These are phyloP conservation scores for Solanum ahanhuiri DNA, from an alignment of 257 asterid genomes.

Conservation along the genomic window DNA sequence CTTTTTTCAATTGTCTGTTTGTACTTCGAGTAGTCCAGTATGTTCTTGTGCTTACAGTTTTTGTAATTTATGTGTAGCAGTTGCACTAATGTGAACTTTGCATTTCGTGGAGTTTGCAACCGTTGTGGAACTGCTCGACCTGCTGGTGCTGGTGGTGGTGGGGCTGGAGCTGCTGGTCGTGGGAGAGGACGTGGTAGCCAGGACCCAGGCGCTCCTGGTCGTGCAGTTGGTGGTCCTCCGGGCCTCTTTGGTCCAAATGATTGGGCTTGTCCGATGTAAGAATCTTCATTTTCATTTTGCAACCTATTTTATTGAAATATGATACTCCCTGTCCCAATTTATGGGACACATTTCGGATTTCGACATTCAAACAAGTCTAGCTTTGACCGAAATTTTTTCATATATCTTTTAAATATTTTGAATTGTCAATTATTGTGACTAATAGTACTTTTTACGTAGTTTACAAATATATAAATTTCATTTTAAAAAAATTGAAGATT, in stretches of 20 bases:
- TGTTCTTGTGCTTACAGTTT: slow-evolving; percentile 6
- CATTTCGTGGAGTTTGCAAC: slow-evolving; percentile 97
- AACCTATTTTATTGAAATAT: background rate
- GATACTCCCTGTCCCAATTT: too few relatives aligned
- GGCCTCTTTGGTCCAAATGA: slow-evolving; percentile 99
- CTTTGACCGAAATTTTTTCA: background rate
- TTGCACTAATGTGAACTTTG: slow-evolving; percentile 96
- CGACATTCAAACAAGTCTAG: background rate
- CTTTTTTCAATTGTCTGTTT: background rate
- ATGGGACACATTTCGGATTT: background rate
- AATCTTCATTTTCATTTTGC: background rate
- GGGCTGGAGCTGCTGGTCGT: slow-evolving; percentile 74
- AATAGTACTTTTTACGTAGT: background rate
- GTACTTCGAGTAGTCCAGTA: background rate
- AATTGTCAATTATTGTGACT: background rate
- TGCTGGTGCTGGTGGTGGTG: slow-evolving; percentile 72
- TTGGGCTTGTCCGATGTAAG: slow-evolving; percentile 99
- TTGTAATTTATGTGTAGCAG: slow-evolving; percentile 41
- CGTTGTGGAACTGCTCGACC: slow-evolving; percentile 99
- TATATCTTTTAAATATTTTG: background rate
- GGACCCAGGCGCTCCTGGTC: slow-evolving; percentile 55
- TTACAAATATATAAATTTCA: background rate
- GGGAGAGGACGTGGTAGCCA: slow-evolving; percentile 77
- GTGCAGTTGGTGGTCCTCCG: slow-evolving; percentile 61
- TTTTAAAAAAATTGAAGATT: background rate